Percentiles rank a stretch among this genome's conserved stretches.
These are phyloP conservation scores for Colletotrichum phormii DNA, from an alignment of 2,329 filamentous ascomycete species.

Conservation along the genomic window DNA sequence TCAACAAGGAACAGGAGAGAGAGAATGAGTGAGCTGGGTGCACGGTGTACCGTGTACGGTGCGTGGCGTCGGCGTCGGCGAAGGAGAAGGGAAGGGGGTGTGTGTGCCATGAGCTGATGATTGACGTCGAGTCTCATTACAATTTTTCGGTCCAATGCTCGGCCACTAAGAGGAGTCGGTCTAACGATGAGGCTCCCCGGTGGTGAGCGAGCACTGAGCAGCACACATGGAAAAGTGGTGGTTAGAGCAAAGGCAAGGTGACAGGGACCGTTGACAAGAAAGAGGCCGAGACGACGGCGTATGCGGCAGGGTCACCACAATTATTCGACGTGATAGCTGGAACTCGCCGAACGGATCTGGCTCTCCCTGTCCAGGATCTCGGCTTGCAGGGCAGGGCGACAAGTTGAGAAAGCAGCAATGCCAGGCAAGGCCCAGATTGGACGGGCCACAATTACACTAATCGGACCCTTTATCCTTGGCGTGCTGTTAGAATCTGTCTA, in stretches of 20 bases:
- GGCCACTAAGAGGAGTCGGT: slow-evolving; percentile 33
- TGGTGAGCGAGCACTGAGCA: not conserved
- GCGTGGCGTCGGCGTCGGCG: not conserved
- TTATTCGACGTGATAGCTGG: not conserved
- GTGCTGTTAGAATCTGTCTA: not conserved
- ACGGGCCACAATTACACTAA: slow-evolving; percentile 14
- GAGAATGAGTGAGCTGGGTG: not conserved
- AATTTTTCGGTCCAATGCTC: slow-evolving; percentile 33
- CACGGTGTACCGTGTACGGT: not conserved
- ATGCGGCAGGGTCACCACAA: not conserved
- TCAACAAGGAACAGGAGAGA: too few species aligned
- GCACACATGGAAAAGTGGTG: not conserved
- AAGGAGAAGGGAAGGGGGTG: not conserved
- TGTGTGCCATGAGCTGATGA: not conserved
- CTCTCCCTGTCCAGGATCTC: not conserved
- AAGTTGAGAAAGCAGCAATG: not conserved
- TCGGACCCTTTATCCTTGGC: slow-evolving; percentile 30
- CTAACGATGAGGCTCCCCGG: slow-evolving; percentile 7
- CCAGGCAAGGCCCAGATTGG: not conserved
- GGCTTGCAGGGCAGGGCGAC: not conserved
- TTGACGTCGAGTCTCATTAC: slow-evolving; percentile 19
- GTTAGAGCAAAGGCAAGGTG: not conserved
- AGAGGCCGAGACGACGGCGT: not conserved
- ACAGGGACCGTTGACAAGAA: not conserved
- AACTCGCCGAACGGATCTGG: not conserved